phyloP scores from a whole-genome alignment of 306 rosid species.

The Senna tora region DNA sequence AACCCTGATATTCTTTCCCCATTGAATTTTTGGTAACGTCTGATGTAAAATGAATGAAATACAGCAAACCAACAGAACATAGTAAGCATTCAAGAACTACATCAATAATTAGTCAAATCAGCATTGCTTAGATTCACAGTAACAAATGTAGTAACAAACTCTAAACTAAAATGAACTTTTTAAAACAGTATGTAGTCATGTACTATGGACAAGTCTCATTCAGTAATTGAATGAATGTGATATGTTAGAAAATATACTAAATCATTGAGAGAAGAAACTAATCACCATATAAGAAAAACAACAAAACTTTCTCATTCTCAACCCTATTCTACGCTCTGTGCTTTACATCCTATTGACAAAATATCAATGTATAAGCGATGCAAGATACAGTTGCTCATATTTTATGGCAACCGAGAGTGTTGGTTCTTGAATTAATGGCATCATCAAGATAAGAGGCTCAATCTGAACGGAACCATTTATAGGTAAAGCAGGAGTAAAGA shows the following conservation, averaged over 20 bases:
- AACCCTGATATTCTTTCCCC: constrained; percentile 84
- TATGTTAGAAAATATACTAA: neutral
- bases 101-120: constrained; percentile 9
- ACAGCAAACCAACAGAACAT: neutral
- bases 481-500: constrained; percentile 12
- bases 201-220: neutral
- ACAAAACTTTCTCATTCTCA: neutral
- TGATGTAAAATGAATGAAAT: constrained; percentile 37
- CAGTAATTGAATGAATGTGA: neutral
- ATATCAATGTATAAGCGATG: neutral
- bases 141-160: neutral
- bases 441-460: neutral
- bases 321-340: neutral
- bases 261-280: constrained; percentile 4
- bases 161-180: neutral
- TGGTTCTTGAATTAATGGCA: neutral
- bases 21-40: constrained; percentile 61
- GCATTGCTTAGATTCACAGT: neutral
- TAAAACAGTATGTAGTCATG: neutral
- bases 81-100: constrained; percentile 25
- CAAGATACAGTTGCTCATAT: neutral
- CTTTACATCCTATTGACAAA: neutral
- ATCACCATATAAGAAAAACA: neutral
- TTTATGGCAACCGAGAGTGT: neutral
- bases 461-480: neutral